phyloP scores from a whole-genome alignment of 345 rosid genomes.

The Viola odorata region DNA sequence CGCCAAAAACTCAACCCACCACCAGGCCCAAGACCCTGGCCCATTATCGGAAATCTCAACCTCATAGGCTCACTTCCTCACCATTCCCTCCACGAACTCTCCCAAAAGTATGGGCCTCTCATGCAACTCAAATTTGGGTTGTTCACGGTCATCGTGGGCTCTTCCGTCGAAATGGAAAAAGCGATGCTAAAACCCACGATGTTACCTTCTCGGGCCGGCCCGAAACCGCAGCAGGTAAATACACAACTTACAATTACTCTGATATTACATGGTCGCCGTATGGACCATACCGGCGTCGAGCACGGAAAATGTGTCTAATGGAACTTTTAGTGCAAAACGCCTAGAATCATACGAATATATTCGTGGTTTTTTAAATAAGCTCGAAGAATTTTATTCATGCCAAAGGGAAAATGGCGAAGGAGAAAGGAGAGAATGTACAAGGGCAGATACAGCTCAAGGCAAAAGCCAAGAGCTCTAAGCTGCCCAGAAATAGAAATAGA shows the following conservation, averaged over 20 bases:
- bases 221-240: slow-evolving; percentile 48
- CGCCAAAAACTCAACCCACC: slow-evolving; percentile 39
- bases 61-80: slow-evolving; percentile 62
- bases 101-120: slow-evolving; percentile 52
- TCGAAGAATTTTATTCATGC: too few relatives aligned
- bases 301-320: slow-evolving; percentile 50
- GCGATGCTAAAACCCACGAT: slow-evolving; percentile 49
- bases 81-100: slow-evolving; percentile 46
- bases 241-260: slow-evolving; percentile 60
- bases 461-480: too few relatives aligned
- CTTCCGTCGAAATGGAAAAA: slow-evolving; percentile 54
- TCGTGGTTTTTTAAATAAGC: too few relatives aligned
- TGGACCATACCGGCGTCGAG: slow-evolving; percentile 66
- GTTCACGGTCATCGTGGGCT: slow-evolving; percentile 40
- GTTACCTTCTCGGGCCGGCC: slow-evolving; percentile 42
- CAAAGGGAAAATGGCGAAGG: too few relatives aligned
- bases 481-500: too few relatives aligned
- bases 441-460: too few relatives aligned
- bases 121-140: slow-evolving; percentile 59
- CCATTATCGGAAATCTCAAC: slow-evolving; percentile 63
- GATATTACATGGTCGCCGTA: slow-evolving; percentile 61
- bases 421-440: too few relatives aligned
- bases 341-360: slow-evolving; percentile 53
- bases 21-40: slow-evolving; percentile 65
- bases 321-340: slow-evolving; percentile 57